phyloP scores from a whole-genome alignment of 345 rosid species.

The Populus davidiana region DNA sequence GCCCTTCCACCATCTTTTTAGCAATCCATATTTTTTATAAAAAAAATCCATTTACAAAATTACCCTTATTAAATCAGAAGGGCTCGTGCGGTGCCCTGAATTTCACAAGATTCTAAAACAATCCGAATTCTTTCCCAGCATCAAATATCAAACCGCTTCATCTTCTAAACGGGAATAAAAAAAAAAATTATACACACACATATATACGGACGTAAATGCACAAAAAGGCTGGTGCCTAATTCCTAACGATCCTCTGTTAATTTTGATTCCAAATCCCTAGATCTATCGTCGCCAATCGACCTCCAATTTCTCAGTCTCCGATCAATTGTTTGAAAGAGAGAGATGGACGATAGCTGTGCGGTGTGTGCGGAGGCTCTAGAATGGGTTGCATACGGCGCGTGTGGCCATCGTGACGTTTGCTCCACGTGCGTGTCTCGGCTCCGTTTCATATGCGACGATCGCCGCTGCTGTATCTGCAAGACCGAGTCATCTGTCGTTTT shows the following conservation, averaged over 20 bases:
- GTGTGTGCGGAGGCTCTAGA: conserved; percentile 87
- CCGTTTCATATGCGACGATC: conserved; percentile 83
- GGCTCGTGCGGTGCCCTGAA: neutral
- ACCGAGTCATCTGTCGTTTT: conserved; percentile 54
- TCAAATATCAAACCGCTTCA: neutral
- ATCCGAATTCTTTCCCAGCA: neutral
- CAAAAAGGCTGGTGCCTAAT: neutral
- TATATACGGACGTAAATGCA: neutral
- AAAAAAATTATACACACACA: too few species aligned
- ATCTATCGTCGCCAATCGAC: neutral
- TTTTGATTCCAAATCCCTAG: neutral
- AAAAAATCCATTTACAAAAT: neutral
- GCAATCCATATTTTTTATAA: too few species aligned
- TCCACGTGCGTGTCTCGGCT: conserved; percentile 90
- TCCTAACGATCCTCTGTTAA: too few species aligned
- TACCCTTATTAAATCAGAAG: neutral
- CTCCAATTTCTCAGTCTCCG: neutral
- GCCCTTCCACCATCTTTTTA: neutral
- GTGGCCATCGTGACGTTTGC: conserved; percentile 88
- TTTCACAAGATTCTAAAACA: neutral
- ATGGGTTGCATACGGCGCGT: conserved; percentile 90
- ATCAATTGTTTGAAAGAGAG: neutral
- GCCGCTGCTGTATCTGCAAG: conserved; percentile 91
- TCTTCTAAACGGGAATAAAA: neutral
- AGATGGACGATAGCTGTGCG: conserved; percentile 87